Evolutionary conservation across 768 basidiomycete genomes (phyloP).

Genomic region (Leccinum boreale): DNA sequence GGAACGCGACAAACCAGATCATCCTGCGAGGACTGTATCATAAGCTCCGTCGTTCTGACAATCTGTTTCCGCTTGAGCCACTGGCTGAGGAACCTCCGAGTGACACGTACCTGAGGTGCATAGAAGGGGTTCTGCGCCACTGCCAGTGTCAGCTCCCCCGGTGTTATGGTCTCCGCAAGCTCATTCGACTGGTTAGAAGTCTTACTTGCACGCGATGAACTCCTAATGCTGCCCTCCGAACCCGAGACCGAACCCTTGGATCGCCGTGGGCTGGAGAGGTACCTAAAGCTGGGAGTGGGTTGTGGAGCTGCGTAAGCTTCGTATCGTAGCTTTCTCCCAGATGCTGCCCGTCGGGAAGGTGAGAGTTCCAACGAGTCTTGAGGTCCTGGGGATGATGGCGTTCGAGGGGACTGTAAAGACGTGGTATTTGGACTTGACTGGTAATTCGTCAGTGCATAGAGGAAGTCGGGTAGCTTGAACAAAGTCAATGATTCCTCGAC

Average conservation of each 20-base stretch:
- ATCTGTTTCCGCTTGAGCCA: constrained; percentile 15
- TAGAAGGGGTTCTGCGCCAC: constrained; percentile 17
- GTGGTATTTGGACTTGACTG: constrained; percentile 10
- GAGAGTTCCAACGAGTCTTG: constrained; percentile 16
- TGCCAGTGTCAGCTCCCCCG: constrained; percentile 31
- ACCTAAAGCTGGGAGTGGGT: constrained; percentile 43
- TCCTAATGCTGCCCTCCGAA: constrained; percentile 30
- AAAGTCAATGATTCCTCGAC: constrained; percentile 4
- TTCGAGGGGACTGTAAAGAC: constrained; percentile 9
- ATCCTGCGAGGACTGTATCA: constrained; percentile 5
- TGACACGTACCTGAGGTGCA: constrained; percentile 17
- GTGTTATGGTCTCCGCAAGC: constrained; percentile 27
- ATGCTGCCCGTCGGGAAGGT: constrained; percentile 26
- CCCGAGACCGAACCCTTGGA: constrained; percentile 37
- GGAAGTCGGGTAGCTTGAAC: constrained; percentile 68
- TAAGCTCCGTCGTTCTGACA: not conserved
- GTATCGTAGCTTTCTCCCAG: constrained; percentile 59
- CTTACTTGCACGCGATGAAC: constrained; percentile 29
- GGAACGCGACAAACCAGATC: constrained; percentile 18
- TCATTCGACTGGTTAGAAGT: constrained; percentile 22
- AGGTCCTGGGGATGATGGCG: constrained; percentile 10
- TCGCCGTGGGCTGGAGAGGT: constrained; percentile 29
- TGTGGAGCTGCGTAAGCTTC: constrained; percentile 66
- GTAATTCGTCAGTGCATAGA: constrained; percentile 45
- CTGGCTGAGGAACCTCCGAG: not conserved